Conservation (phyloP, 345 rosid genomes). For the Ceriops decandra region DNA sequence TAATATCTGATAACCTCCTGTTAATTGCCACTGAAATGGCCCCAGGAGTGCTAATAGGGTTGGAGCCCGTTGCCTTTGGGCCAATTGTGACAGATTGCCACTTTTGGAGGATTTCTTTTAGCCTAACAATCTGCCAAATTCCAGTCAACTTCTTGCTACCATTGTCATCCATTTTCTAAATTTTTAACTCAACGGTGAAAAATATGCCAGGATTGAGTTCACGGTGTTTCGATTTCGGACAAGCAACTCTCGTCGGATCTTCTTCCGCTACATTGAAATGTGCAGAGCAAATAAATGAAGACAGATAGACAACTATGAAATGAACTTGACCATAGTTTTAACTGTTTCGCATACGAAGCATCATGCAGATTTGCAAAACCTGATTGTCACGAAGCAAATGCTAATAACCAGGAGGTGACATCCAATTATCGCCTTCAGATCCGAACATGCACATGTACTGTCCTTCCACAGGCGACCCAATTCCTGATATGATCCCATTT, state of each 20-base stretch:
- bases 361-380: too few species aligned
- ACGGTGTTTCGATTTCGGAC: constrained; percentile 22
- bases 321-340: too few species aligned
- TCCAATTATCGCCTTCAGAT: too few species aligned
- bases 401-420: too few species aligned
- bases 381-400: too few species aligned
- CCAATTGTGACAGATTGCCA: constrained; percentile 76
- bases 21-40: constrained; percentile 43
- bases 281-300: too few species aligned
- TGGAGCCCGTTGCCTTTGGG: constrained; percentile 32
- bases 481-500: too few species aligned
- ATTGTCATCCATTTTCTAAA: constrained; percentile 52
- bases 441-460: too few species aligned
- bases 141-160: constrained; percentile 60
- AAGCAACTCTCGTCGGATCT: constrained; percentile 40
- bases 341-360: too few species aligned
- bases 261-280: constrained; percentile 26
- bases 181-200: constrained; percentile 23
- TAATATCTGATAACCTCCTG: constrained; percentile 43
- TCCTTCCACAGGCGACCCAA: too few species aligned
- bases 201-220: constrained; percentile 23
- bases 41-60: constrained; percentile 16
- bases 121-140: constrained; percentile 72
- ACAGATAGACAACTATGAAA: too few species aligned
- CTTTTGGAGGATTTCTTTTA: constrained; percentile 82